Base-by-base conservation (phyloP, 2,329 filamentous ascomycete genomes). In the Colletotrichum tropicicola region DNA sequence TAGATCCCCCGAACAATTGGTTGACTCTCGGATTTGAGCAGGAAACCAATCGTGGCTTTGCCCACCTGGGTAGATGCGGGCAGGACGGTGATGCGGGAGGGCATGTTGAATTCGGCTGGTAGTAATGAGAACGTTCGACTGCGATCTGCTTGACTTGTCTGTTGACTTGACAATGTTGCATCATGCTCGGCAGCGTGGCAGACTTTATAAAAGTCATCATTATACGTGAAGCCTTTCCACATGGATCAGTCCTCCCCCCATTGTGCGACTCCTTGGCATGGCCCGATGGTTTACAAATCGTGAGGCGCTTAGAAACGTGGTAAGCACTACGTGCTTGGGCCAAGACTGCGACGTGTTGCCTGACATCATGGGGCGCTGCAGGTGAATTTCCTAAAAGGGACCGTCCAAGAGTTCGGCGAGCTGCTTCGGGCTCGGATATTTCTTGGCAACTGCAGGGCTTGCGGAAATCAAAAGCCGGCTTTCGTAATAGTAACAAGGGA, bases 51-150 rank as follows among this genome's bases (percentile, higher is more conserved):
- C 0, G 75, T 72, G 17, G 71, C 70, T 39, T 65, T 67, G 15
- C 75, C 75, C 17, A 70, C 73, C 37, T 73, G 68, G 8, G 74
- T 74, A 3, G 75, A 77, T 9, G 75, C 75, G 5, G 75, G 75
- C 1, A 77, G 25, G 19, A 77, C 56, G 2, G 73, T 74, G 63
- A 77, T 70, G 25, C 70, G 70, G 9, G 27, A 27, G 39, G 69
- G 8, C 75, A 77, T 77, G 5, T n/a, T 35, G 47, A 21, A 28
- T 17, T 17, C 6, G 37, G n/a, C 12, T 17, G 12, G 37, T 2
- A 41, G 37, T 41, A 6, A 15, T 41, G 37, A 17, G 1, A 5
- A 41, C 6, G 15, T 6, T 9, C n/a, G n/a, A n/a, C n/a, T n/a
- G n/a, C n/a, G n/a, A n/a, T n/a, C n/a, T n/a, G n/a, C n/a, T n/a